These are phyloP conservation scores for Emericellopsis atlantica DNA, from an alignment of 2,329 filamentous ascomycete genomes.

Conservation along the genomic window DNA sequence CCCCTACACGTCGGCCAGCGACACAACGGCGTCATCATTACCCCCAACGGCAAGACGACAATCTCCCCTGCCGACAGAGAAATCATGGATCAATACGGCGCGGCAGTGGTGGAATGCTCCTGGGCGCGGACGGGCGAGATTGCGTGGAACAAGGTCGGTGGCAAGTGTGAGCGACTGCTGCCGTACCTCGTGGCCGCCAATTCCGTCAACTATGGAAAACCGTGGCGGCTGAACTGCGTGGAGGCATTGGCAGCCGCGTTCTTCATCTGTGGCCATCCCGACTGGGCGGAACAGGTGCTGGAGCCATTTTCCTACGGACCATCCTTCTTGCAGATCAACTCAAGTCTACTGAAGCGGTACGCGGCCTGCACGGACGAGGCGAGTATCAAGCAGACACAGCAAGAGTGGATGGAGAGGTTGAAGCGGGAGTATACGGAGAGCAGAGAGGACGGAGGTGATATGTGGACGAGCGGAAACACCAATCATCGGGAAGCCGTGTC, in stretches of 20 bases:
- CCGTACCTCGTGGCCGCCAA: constrained; percentile 96
- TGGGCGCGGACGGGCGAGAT: constrained; percentile 91
- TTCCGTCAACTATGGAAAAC: constrained; percentile 91
- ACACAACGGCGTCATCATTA: constrained; percentile 84
- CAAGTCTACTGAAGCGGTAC: constrained; percentile 68
- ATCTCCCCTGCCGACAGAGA: constrained; percentile 73
- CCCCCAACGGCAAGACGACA: constrained; percentile 80
- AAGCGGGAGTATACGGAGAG: constrained; percentile 82
- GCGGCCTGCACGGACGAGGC: constrained; percentile 72
- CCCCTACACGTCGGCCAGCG: constrained; percentile 86
- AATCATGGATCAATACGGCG: constrained; percentile 76
- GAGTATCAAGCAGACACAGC: constrained; percentile 71
- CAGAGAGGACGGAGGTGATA: constrained; percentile 53
- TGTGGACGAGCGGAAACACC: constrained; percentile 84
- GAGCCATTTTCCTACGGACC: constrained; percentile 79
- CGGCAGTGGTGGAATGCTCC: constrained; percentile 92
- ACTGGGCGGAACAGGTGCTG: constrained; percentile 81
- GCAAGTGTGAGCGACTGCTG: constrained; percentile 79
- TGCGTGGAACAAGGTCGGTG: constrained; percentile 82
- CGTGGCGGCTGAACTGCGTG: constrained; percentile 90
- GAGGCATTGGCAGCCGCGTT: constrained; percentile 91
- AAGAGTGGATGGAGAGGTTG: constrained; percentile 78
- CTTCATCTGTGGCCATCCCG: constrained; percentile 78
- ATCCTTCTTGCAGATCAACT: constrained; percentile 85
- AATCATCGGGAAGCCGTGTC: constrained; percentile 50